phyloP scores from a whole-genome alignment of 2,329 filamentous ascomycete genomes.

The Scortechinia acanthostroma region DNA sequence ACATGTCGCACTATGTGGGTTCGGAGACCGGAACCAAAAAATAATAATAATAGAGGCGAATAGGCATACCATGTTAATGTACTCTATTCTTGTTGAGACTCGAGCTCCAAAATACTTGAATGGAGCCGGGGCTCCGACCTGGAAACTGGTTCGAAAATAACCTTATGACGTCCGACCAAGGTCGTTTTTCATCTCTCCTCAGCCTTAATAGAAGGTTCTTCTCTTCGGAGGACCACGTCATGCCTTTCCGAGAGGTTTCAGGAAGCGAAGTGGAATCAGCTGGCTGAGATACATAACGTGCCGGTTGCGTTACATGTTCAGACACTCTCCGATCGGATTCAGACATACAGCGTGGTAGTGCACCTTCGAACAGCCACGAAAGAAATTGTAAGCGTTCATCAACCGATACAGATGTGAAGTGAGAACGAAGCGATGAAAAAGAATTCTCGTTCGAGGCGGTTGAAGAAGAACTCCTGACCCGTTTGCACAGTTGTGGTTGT shows the following conservation, averaged over 20 bases:
- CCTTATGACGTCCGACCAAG: not conserved
- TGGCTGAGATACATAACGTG: not conserved
- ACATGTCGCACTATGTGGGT: no score
- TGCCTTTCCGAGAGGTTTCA: not conserved
- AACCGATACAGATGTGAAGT: not conserved
- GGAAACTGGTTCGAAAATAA: not conserved
- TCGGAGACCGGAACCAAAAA: no score
- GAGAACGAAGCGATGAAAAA: not conserved
- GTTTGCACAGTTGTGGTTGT: not conserved
- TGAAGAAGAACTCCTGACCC: not conserved
- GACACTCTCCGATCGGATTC: not conserved
- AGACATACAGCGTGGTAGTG: not conserved
- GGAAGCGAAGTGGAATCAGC: not conserved
- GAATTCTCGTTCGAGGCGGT: not conserved
- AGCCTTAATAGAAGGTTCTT: not conserved
- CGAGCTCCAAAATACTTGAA: not conserved
- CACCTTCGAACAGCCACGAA: slow-evolving; percentile 1
- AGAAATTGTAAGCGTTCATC: not conserved
- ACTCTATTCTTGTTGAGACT: slow-evolving; percentile 1
- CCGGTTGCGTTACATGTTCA: no score
- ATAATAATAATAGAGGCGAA: no score
- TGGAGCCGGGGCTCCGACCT: not conserved
- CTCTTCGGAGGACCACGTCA: not conserved
- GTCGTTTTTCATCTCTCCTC: not conserved
- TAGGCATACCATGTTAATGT: no score